Base-by-base conservation (phyloP, 495 filamentous ascomycete genomes). In the Penicillium silybi region DNA sequence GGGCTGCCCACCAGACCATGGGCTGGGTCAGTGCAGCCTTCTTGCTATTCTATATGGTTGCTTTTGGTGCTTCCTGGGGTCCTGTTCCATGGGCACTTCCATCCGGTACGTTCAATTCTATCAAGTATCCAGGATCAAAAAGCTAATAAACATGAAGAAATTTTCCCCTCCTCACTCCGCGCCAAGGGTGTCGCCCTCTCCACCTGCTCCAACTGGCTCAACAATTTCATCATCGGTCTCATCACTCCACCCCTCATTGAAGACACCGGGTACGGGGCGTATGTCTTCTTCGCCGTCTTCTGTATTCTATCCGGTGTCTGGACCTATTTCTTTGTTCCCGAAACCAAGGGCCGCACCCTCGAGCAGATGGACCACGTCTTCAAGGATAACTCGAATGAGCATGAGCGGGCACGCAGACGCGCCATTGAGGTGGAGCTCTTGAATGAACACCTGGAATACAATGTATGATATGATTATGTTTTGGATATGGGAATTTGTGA, bases 321-420 rank as follows among this genome's bases (percentile, higher is more conserved):
- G 76, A 75, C 76, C 0, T 80, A 56, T 46, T 74, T 75, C 53
- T 78, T 81, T 48, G 74, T 83, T 0, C 80, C 80, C 1, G 80
- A 84, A 53, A 81, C 82, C 0, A 81, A 76, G 49, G 82, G 81
- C 0, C 70, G 78, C 20, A 82, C 77, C 0, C 68, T 85, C 23
- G 78, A 81, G 56, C 79, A 84, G 50, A 78, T 84, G 63, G 80
- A 84, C 32, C 64, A 71, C 17, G 66, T 78, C 7, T 77, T 78
- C 63, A 75, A 72, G 49, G 75, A 78, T 46, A 75, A 70, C 20
- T 67, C 62, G 13, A 74, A 63, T 46, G 71, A 66, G 44, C 58
- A 62, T 18, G 74, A 77, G 47, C 65, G 62, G 48, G 67, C 61
- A 1, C 60, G 69, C 19, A 61, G 73, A 27, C 53, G 56, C 17